Percentiles rank a stretch among this genome's conserved stretches.
Evolutionary conservation across 306 rosid genomes (phyloP).

Genomic region (Corylus avellana): DNA sequence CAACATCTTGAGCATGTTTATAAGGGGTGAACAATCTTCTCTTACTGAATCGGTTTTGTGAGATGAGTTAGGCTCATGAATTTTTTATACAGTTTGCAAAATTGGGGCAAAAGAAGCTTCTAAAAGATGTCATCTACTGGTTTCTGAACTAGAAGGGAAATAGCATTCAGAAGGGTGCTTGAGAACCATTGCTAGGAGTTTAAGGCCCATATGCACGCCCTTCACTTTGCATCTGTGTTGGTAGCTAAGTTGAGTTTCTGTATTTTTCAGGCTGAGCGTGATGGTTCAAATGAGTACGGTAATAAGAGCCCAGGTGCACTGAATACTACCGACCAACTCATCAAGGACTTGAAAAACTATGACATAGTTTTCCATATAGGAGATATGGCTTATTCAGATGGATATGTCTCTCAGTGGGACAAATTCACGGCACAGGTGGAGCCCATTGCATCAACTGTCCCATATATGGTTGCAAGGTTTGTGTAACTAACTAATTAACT

Average conservation of each 20-base stretch:
- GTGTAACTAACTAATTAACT: conserved; percentile 5
- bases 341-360: conserved; percentile 63
- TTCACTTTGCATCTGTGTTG: background rate
- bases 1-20: too few species aligned
- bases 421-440: too few species aligned
- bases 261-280: conserved; percentile 79
- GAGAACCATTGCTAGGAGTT: background rate
- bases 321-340: conserved; percentile 76
- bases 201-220: too few species aligned
- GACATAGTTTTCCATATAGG: conserved; percentile 92
- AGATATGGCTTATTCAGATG: conserved; percentile 78
- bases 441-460: conserved; percentile 79
- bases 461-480: conserved; percentile 95
- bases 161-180: background rate
- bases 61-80: too few species aligned
- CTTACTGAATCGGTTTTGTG: too few species aligned
- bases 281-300: conserved; percentile 86
- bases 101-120: background rate
- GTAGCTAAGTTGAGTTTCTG: background rate
- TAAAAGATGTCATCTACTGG: background rate
- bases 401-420: conserved; percentile 95
- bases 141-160: background rate
- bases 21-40: too few species aligned
- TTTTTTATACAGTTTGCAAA: too few species aligned
- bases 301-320: conserved; percentile 81